These are phyloP conservation scores for Moesziomyces sp. DNA, from an alignment of 1,284 basidiomycete genomes.

Conservation along the genomic window DNA sequence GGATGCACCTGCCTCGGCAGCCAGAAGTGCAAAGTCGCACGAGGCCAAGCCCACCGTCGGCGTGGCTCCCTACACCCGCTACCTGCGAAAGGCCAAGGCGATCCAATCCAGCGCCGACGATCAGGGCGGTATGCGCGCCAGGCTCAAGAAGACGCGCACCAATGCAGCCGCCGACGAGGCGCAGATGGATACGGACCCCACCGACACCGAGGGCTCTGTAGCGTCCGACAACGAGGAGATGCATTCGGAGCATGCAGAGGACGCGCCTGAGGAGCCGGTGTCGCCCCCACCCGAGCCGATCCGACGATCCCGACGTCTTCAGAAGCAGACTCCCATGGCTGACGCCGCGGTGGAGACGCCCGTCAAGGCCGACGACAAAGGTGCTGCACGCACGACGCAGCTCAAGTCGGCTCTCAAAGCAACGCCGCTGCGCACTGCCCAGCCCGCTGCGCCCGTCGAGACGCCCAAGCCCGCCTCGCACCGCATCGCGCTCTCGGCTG, in stretches of 20 bases:
- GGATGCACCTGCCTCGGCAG: slow-evolving; percentile 16
- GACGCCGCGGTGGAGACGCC: slow-evolving; percentile 22
- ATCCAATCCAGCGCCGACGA: slow-evolving; percentile 16
- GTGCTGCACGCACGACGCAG: slow-evolving; percentile 9
- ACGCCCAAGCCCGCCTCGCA: slow-evolving; percentile 44
- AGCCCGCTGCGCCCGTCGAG: slow-evolving; percentile 13
- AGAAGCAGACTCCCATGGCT: slow-evolving; percentile 22
- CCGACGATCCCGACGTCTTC: slow-evolving; percentile 32
- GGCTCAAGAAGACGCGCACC: slow-evolving; percentile 26
- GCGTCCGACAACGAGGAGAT: slow-evolving; percentile 25
- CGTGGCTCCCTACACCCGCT: slow-evolving; percentile 58
- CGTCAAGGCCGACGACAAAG: slow-evolving; percentile 25
- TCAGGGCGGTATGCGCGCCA: slow-evolving; percentile 42
- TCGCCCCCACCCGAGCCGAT: slow-evolving; percentile 26
- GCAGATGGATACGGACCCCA: slow-evolving; percentile 15
- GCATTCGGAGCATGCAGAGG: background rate
- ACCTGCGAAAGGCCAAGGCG: slow-evolving; percentile 42
- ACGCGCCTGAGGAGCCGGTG: slow-evolving; percentile 18
- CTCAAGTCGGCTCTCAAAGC: slow-evolving; percentile 49
- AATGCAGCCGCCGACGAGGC: slow-evolving; percentile 2
- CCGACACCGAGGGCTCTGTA: slow-evolving; percentile 20
- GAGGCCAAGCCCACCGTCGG: slow-evolving; percentile 19
- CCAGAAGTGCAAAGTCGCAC: slow-evolving; percentile 6
- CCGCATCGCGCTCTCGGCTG: slow-evolving; percentile 34
- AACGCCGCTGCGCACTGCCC: slow-evolving; percentile 28